phyloP scores from a whole-genome alignment of 2,329 filamentous ascomycete species.

The Shiraia sp. region DNA sequence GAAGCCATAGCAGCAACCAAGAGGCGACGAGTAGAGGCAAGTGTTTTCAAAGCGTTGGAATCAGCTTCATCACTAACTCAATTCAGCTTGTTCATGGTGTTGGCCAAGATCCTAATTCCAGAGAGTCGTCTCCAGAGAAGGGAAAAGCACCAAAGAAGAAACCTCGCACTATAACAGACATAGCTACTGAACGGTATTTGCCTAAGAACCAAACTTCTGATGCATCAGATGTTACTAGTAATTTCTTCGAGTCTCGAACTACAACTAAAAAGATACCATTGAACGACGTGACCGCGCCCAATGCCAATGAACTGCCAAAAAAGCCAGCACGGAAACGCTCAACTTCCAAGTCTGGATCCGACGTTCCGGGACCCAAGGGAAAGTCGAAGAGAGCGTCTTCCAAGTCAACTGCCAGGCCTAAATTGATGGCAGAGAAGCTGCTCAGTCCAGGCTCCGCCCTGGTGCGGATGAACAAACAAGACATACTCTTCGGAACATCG shows the following conservation, averaged over 20 bases:
- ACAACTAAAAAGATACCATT: constrained; percentile 28
- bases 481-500: constrained; percentile 47
- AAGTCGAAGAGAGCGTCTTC: constrained; percentile 25
- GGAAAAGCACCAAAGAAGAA: constrained; percentile 45
- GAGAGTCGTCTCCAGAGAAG: constrained; percentile 34
- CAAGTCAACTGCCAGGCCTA: constrained; percentile 33
- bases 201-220: constrained; percentile 10
- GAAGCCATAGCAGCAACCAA: constrained; percentile 22
- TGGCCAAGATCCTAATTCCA: constrained; percentile 21
- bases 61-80: constrained; percentile 1
- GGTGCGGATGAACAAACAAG: constrained; percentile 32
- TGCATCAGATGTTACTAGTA: constrained; percentile 10
- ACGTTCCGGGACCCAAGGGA: constrained; percentile 19
- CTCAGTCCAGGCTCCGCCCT: constrained; percentile 41
- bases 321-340: constrained; percentile 28
- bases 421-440: constrained; percentile 38
- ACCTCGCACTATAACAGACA: constrained; percentile 44
- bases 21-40: constrained; percentile 35
- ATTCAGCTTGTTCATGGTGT: constrained; percentile 32
- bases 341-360: constrained; percentile 19
- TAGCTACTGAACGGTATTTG: constrained; percentile 42
- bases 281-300: constrained; percentile 21
- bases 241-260: constrained; percentile 30
- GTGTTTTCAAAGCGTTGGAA: not conserved
- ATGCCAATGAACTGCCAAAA: constrained; percentile 10